phyloP scores from a whole-genome alignment of 2,329 filamentous ascomycete species.

The Sclerotinia borealis region DNA sequence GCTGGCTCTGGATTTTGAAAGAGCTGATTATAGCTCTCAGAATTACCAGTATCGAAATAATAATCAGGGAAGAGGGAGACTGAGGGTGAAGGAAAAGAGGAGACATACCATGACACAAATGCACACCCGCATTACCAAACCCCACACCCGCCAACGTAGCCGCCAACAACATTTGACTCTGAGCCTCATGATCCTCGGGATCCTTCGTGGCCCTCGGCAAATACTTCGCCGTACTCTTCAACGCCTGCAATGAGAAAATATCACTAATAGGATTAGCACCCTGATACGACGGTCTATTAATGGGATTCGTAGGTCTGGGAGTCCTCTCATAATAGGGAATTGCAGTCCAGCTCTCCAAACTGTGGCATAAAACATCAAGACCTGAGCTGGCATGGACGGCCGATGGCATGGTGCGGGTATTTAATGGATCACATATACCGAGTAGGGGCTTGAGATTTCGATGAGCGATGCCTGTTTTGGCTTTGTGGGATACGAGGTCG shows the following conservation, averaged over 20 bases:
- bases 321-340: conserved; percentile 86
- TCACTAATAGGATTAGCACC: conserved; percentile 97
- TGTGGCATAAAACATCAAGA: conserved; percentile 91
- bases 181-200: conserved; percentile 86
- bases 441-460: conserved; percentile 92
- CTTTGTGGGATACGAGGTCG: conserved; percentile 80
- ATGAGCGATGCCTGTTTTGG: conserved; percentile 95
- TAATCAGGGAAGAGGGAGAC: not conserved
- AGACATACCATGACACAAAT: conserved; percentile 60
- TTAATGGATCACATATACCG: conserved; percentile 78
- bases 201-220: conserved; percentile 81
- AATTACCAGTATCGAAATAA: not conserved
- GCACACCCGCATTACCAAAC: conserved; percentile 95
- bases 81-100: not conserved
- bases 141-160: conserved; percentile 92
- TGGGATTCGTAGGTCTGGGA: conserved; percentile 81
- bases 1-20: not conserved
- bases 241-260: conserved; percentile 86
- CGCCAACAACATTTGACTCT: conserved; percentile 91
- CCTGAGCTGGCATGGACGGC: conserved; percentile 90
- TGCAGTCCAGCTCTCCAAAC: conserved; percentile 93
- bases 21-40: too few species aligned
- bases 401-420: conserved; percentile 92
- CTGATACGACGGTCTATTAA: conserved; percentile 89
- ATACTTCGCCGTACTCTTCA: conserved; percentile 82